Evolutionary conservation across 306 rosid genomes (phyloP).

Genomic region (Parietaria judaica): DNA sequence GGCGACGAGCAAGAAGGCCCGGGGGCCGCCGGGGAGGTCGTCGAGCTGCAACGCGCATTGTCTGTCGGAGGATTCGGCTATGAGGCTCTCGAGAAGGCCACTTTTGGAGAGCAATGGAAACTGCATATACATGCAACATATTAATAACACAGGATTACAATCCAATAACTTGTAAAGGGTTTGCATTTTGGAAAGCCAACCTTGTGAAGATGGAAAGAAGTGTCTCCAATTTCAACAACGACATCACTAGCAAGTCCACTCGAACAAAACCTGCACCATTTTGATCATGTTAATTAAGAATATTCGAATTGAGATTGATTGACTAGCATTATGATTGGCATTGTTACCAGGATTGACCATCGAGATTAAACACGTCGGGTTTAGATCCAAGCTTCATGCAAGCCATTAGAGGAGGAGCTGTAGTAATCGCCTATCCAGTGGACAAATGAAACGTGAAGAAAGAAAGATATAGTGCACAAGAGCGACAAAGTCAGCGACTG

Average conservation of each 20-base stretch:
- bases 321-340: not conserved
- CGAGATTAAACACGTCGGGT: constrained; percentile 56
- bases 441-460: constrained; percentile 3
- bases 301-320: no score
- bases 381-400: constrained; percentile 76
- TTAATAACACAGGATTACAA: no score
- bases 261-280: constrained; percentile 62
- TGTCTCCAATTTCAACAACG: constrained; percentile 63
- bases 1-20: constrained; percentile 46
- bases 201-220: constrained; percentile 87
- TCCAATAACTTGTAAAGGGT: no score
- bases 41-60: constrained; percentile 51
- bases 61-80: constrained; percentile 38
- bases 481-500: constrained; percentile 13
- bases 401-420: constrained; percentile 39
- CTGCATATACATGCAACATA: constrained; percentile 26
- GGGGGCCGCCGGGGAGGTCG: constrained; percentile 85
- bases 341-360: constrained; percentile 54
- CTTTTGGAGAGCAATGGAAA: constrained; percentile 86
- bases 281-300: no score
- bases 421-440: no score
- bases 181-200: constrained; percentile 25
- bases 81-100: constrained; percentile 45
- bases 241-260: constrained; percentile 81
- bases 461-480: constrained; percentile 1